phyloP scores from a whole-genome alignment of 2,329 filamentous ascomycete genomes.

The Aspergillus udagawae region DNA sequence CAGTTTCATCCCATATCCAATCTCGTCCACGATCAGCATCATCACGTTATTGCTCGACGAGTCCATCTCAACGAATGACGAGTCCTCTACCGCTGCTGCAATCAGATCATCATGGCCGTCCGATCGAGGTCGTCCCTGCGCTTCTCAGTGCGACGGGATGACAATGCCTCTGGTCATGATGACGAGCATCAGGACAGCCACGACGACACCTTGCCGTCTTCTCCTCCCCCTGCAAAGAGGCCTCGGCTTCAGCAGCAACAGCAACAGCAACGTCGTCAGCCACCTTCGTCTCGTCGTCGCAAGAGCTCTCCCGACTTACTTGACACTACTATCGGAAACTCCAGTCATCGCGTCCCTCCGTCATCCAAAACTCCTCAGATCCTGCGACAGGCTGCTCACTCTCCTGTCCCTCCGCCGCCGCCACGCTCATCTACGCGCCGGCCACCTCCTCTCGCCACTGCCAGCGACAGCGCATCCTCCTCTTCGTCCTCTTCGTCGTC shows the following conservation, averaged over 20 bases:
- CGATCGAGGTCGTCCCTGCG: conserved; percentile 32
- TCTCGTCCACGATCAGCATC: conserved; percentile 3
- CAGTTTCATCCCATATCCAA: neutral
- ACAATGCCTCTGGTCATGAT: conserved; percentile 11
- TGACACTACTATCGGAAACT: conserved; percentile 22
- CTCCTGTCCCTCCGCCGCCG: conserved; percentile 11
- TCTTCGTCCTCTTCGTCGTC: conserved; percentile 7
- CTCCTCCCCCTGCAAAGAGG: conserved; percentile 23
- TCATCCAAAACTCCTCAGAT: neutral
- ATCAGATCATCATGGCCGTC: conserved; percentile 25
- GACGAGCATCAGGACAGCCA: conserved; percentile 12
- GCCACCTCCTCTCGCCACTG: conserved; percentile 6
- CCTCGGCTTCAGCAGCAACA: conserved; percentile 22
- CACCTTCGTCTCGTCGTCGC: conserved; percentile 18
- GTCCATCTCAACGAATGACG: neutral
- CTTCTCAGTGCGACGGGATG: conserved; percentile 30
- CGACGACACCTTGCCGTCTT: neutral
- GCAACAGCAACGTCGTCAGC: neutral
- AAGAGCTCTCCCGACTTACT: conserved; percentile 32
- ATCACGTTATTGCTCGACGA: neutral
- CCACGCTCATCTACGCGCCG: conserved; percentile 15
- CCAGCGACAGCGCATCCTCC: conserved; percentile 7
- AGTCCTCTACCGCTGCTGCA: neutral
- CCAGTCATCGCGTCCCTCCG: neutral
- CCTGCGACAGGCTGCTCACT: neutral